Evolutionary conservation across 306 rosid genomes (phyloP).

Genomic region (Comarum palustre): DNA sequence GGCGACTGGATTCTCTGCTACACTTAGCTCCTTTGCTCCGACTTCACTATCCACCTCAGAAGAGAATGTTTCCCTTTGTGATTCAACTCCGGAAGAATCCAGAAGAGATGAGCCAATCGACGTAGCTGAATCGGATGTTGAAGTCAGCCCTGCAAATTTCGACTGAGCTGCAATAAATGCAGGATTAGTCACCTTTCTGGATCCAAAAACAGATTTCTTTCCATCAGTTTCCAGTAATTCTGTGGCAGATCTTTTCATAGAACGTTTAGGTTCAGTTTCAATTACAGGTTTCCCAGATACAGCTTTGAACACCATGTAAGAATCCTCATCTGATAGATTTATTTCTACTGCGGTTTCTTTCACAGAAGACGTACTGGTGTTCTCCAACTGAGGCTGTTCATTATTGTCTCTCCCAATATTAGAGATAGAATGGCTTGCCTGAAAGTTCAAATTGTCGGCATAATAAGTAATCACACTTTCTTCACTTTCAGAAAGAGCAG

Average conservation of each 20-base stretch:
- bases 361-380: constrained; percentile 31
- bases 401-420: constrained; percentile 31
- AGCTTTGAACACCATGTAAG: constrained; percentile 36
- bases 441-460: constrained; percentile 43
- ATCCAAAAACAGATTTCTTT: constrained; percentile 49
- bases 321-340: constrained; percentile 35
- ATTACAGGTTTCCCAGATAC: constrained; percentile 41
- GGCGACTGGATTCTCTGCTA: constrained; percentile 43
- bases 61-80: constrained; percentile 37
- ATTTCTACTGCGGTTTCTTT: constrained; percentile 34
- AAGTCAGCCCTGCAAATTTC: constrained; percentile 66
- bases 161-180: constrained; percentile 68
- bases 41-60: constrained; percentile 34
- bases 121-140: constrained; percentile 39
- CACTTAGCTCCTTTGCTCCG: constrained; percentile 41
- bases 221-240: constrained; percentile 72
- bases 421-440: constrained; percentile 36
- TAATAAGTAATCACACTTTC: constrained; percentile 45
- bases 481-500: constrained; percentile 52
- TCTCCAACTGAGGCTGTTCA: constrained; percentile 46
- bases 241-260: constrained; percentile 52
- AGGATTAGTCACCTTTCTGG: constrained; percentile 63
- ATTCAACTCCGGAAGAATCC: constrained; percentile 51
- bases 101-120: constrained; percentile 37
- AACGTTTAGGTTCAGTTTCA: constrained; percentile 45